Conservation (phyloP, 2,329 filamentous ascomycete genomes). For the Zymoseptoria brevis region DNA sequence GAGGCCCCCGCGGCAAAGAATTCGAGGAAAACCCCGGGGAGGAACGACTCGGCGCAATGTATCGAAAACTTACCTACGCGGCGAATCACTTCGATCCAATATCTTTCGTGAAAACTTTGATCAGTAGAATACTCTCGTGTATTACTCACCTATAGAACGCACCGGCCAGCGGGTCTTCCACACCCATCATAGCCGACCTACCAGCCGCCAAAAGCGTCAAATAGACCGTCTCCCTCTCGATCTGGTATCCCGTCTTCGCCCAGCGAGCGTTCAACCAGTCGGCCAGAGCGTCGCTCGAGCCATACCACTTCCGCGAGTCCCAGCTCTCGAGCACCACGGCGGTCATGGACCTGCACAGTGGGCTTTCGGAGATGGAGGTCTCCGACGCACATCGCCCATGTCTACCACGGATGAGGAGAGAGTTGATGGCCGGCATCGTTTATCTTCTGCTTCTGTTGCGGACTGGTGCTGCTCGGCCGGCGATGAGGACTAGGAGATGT, state of each 20-base stretch:
- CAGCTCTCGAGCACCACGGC: conserved; percentile 16
- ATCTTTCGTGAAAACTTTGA: too few species aligned
- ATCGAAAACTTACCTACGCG: too few species aligned
- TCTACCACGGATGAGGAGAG: background rate
- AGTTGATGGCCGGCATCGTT: background rate
- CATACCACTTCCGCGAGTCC: conserved; percentile 16
- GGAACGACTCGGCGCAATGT: too few species aligned
- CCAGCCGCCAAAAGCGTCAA: conserved; percentile 17
- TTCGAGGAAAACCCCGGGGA: too few species aligned
- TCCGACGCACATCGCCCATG: conserved; percentile 1
- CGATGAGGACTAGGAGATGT: background rate
- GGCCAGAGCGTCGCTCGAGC: conserved; percentile 20
- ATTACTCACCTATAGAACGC: conserved; percentile 6
- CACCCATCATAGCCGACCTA: conserved; percentile 13
- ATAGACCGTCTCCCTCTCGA: conserved; percentile 18
- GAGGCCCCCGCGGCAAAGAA: too few species aligned
- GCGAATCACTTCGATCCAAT: too few species aligned
- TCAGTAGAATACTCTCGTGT: background rate
- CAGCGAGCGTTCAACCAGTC: conserved; percentile 24
- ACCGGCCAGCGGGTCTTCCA: conserved; percentile 13
- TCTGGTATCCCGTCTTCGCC: conserved; percentile 21
- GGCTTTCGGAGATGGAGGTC: conserved; percentile 3
- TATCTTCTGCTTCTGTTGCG: background rate
- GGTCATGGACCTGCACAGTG: conserved; percentile 15
- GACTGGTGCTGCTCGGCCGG: background rate